phyloP scores from a whole-genome alignment of 1,139 yeast species.

The Neolecta irregularis region DNA sequence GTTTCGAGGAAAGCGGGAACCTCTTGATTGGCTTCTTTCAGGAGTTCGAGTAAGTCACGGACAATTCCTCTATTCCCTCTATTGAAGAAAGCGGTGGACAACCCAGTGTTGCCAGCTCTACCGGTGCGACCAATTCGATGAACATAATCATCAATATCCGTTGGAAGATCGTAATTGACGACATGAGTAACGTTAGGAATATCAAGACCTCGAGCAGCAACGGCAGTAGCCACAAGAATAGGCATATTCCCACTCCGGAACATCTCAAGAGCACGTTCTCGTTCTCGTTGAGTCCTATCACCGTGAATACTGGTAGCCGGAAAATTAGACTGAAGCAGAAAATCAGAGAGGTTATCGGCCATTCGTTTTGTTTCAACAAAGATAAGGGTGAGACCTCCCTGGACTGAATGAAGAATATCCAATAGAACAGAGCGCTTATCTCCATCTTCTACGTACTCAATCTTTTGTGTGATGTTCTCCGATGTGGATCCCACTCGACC shows the following conservation, averaged over 20 bases:
- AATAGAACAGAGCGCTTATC: conserved; percentile 86
- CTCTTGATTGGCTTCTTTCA: conserved; percentile 94
- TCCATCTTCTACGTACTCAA: conserved; percentile 83
- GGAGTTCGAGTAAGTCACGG: conserved; percentile 73
- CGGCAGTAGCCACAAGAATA: conserved; percentile 93
- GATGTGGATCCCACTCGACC: conserved; percentile 98
- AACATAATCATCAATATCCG: conserved; percentile 94
- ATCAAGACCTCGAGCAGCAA: conserved; percentile 98
- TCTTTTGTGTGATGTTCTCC: conserved; percentile 89
- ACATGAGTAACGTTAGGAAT: conserved; percentile 98
- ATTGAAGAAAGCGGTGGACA: conserved; percentile 95
- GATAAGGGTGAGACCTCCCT: conserved; percentile 68
- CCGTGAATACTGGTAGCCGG: conserved; percentile 98
- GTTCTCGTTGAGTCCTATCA: conserved; percentile 93
- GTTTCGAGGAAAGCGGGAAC: conserved; percentile 76
- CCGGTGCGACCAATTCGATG: conserved; percentile 99
- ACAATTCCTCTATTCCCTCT: conserved; percentile 83
- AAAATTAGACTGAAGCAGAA: conserved; percentile 72
- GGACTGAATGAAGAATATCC: conserved; percentile 68
- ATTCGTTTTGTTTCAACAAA: conserved; percentile 97
- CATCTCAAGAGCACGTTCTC: conserved; percentile 89
- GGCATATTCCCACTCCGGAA: conserved; percentile 81
- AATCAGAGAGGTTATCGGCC: conserved; percentile 93
- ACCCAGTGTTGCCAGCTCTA: conserved; percentile 98
- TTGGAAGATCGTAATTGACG: conserved; percentile 89